phyloP scores from a whole-genome alignment of 345 rosid species.

The Corymbia maculata region DNA sequence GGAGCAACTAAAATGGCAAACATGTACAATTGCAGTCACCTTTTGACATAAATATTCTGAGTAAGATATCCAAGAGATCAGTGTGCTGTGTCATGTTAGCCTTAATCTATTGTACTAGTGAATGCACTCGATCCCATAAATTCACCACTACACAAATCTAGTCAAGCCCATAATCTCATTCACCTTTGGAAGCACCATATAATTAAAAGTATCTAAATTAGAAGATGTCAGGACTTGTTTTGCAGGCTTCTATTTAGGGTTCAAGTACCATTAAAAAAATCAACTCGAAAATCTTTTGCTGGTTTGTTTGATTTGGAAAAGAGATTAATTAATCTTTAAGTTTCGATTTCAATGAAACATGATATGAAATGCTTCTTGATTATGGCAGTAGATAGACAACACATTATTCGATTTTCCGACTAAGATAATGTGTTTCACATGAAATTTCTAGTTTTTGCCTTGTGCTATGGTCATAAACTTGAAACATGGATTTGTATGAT shows the following conservation, averaged over 20 bases:
- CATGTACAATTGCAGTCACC: background rate
- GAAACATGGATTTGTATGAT: background rate
- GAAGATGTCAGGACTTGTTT: background rate
- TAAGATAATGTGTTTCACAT: background rate
- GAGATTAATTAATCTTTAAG: background rate
- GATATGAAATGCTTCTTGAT: background rate
- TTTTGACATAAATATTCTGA: background rate
- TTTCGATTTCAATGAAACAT: background rate
- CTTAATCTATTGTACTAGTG: background rate
- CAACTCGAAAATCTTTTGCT: background rate
- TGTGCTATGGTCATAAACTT: background rate
- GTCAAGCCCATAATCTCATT: background rate
- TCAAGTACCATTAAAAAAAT: background rate
- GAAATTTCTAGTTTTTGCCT: background rate
- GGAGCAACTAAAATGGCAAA: background rate
- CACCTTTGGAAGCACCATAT: background rate
- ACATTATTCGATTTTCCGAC: background rate
- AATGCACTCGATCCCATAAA: background rate
- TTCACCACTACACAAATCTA: background rate
- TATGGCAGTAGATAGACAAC: background rate
- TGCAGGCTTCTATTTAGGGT: background rate
- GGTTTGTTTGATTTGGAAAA: background rate
- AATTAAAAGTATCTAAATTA: background rate
- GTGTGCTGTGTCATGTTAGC: background rate
- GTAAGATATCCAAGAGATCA: background rate